phyloP scores from a whole-genome alignment of 768 basidiomycete species.

The Tylopilus sp. region DNA sequence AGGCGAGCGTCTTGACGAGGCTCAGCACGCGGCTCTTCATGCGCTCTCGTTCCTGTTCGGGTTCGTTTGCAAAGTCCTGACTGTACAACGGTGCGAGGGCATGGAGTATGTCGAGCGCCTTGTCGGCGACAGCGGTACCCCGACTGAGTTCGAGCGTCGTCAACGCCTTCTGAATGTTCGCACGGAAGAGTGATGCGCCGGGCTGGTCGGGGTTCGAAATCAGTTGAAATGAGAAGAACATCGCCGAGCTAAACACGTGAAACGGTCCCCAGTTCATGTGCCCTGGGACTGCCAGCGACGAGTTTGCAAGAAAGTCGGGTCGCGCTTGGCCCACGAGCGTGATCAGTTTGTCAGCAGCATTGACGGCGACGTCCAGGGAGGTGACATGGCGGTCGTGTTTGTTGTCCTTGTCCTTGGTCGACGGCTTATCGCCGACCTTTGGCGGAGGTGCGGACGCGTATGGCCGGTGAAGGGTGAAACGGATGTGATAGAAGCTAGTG shows the following conservation, averaged over 20 bases:
- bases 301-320: constrained; percentile 70
- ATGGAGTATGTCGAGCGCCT: constrained; percentile 66
- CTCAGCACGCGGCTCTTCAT: constrained; percentile 59
- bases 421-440: constrained; percentile 25
- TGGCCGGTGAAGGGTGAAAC: constrained; percentile 80
- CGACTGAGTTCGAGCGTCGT: constrained; percentile 62
- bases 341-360: constrained; percentile 74
- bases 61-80: constrained; percentile 52
- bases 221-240: constrained; percentile 91
- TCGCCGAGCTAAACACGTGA: constrained; percentile 81
- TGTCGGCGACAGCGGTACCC: constrained; percentile 68
- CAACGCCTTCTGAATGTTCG: constrained; percentile 69
- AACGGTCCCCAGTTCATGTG: constrained; percentile 85
- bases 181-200: constrained; percentile 72
- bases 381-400: constrained; percentile 44
- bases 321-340: constrained; percentile 73
- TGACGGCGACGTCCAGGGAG: constrained; percentile 71
- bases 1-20: constrained; percentile 71
- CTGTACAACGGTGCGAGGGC: constrained; percentile 74
- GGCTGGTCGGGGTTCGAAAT: constrained; percentile 78
- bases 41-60: constrained; percentile 51
- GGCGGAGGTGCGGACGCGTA: constrained; percentile 45
- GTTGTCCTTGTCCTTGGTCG: constrained; percentile 28
- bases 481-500: constrained; percentile 75
- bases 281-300: constrained; percentile 68